Evolutionary conservation across 306 rosid species (phyloP).

Genomic region (Gastrolobium villosum): DNA sequence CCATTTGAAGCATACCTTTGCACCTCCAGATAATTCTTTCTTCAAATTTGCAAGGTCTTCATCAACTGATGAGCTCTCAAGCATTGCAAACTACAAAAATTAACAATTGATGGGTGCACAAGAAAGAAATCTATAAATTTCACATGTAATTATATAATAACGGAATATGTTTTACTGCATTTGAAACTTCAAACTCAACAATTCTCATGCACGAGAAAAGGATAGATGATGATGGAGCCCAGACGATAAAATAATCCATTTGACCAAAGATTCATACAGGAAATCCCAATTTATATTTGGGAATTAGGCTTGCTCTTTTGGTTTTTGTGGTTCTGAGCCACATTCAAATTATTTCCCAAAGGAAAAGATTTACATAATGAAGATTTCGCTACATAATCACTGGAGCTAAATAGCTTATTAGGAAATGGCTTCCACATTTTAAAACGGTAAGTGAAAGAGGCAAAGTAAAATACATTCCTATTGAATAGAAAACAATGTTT

Average conservation of each 20-base stretch:
- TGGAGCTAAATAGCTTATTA: constrained; percentile 3
- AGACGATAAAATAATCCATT: constrained; percentile 14
- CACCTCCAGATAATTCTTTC: constrained; percentile 78
- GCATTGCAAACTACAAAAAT: constrained; percentile 84
- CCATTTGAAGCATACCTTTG: constrained; percentile 65
- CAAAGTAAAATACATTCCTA: constrained; percentile 16
- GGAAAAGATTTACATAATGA: constrained; percentile 1
- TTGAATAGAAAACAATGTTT: constrained; percentile 2
- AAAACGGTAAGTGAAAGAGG: constrained; percentile 3
- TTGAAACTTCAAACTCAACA: constrained; percentile 34
- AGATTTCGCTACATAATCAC: constrained; percentile 16
- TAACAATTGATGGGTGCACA: constrained; percentile 31
- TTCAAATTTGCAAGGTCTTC: constrained; percentile 85
- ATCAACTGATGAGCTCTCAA: constrained; percentile 88
- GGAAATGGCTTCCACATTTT: constrained; percentile 2
- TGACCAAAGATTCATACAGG: neutral
- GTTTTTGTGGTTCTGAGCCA: constrained; percentile 16
- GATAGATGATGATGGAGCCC: constrained; percentile 18
- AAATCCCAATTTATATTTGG: constrained; percentile 21
- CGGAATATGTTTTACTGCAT: constrained; percentile 29
- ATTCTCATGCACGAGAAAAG: constrained; percentile 14
- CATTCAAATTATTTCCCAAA: constrained; percentile 24
- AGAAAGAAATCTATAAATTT: constrained; percentile 38
- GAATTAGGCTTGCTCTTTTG: constrained; percentile 26
- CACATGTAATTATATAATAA: constrained; percentile 20